Evolutionary conservation across 805 yeast species (phyloP).

Genomic region (Candida loeiensis): DNA sequence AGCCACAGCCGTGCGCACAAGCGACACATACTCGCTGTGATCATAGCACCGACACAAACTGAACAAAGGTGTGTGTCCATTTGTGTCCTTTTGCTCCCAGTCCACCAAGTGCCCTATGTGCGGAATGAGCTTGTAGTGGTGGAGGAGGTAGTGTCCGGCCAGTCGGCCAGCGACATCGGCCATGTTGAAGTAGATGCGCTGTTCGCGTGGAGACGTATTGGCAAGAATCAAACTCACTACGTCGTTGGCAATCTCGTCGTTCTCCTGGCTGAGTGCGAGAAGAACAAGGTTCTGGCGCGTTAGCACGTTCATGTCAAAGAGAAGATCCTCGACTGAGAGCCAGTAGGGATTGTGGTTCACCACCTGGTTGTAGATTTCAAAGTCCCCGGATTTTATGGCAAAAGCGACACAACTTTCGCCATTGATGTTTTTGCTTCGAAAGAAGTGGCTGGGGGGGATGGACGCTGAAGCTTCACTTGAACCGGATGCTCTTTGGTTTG

Average conservation of each 20-base stretch:
- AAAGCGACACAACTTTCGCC: conserved; percentile 74
- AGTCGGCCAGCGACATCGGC: conserved; percentile 55
- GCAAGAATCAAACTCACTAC: conserved; percentile 40
- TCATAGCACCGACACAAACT: conserved; percentile 78
- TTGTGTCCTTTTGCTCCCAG: conserved; percentile 66
- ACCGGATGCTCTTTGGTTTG: too few relatives aligned
- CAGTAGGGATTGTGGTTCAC: conserved; percentile 43
- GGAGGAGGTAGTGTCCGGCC: conserved; percentile 71
- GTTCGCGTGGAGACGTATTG: conserved; percentile 45
- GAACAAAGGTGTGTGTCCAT: conserved; percentile 75
- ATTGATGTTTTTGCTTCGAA: conserved; percentile 24
- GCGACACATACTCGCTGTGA: conserved; percentile 53
- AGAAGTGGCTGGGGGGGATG: conserved; percentile 22
- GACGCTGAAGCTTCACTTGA: too few relatives aligned
- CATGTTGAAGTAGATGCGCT: conserved; percentile 44
- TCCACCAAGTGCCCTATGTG: conserved; percentile 56
- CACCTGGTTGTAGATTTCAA: conserved; percentile 43
- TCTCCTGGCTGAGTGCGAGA: conserved; percentile 57
- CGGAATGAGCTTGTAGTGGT: conserved; percentile 48
- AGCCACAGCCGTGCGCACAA: conserved; percentile 46
- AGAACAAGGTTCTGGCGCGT: conserved; percentile 55
- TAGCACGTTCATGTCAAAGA: conserved; percentile 56
- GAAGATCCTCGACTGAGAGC: conserved; percentile 62
- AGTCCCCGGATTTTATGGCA: conserved; percentile 51
- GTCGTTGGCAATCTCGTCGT: conserved; percentile 42